Evolutionary conservation across 495 filamentous ascomycete species (phyloP), one percentile per base, ranked within the genome.

Genomic region (Neurospora sp.): DNA sequence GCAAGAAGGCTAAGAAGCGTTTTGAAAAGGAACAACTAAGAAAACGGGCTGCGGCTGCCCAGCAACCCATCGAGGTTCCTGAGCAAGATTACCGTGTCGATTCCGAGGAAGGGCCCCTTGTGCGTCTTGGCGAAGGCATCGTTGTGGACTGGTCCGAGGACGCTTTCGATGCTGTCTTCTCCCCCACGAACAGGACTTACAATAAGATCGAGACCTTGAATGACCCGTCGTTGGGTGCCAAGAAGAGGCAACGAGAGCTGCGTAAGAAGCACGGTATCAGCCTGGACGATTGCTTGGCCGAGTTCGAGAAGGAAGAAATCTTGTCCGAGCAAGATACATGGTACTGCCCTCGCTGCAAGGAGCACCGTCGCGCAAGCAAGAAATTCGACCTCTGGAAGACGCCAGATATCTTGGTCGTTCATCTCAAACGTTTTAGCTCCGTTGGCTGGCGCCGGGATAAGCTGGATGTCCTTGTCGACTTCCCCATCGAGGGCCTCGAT

Each of bases 311-410:
- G 79, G 90, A 93, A 72, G 96, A 99, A 79, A 90, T 97, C 54
- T 85, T 99, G 4, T 97, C 94, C 0, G 93, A 96, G 79, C 92
- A 94, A 75, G 95, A 99, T 78, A 94, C 93, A 39, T 99, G 96
- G 96, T 98, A 93, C 77, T 99, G 96, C 76, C 94, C 93, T 72
- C 89, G 93, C 62, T 99, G 96, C 87, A 98, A 98, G 78, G 92
- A 96, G 75, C 91, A 96, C 77, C 90, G 92, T 11, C 89, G 93
- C 35, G 96, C 96, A 23, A 94, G 89, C 83, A 99, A 98, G 87
- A 96, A 94, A 77, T 94, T 99, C 39, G 93, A 98, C 79, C 86
- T 99, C 4, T 99, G 96, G 96, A 97, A 93, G 79, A 90, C 91
- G 4, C 96, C 96, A 10, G 96, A 99, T 80, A 95, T 98, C 71